Conservation (phyloP, 139 green algal species). For the Pleodorina starrii region DNA sequence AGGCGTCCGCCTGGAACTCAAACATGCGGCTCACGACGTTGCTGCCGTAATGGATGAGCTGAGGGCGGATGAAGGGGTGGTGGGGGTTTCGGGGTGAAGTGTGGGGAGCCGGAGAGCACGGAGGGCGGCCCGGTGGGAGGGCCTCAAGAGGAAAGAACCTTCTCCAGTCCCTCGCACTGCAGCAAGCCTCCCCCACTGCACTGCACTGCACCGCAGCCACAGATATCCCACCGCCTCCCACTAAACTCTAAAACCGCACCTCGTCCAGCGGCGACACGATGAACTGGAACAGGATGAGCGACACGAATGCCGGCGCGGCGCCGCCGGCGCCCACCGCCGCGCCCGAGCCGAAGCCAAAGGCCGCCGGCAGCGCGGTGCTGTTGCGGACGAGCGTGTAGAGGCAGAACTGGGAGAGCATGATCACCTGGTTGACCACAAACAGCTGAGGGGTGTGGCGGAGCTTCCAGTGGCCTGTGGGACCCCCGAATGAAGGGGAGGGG, state of each 20-base stretch:
- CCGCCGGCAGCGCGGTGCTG: slow-evolving; percentile 69
- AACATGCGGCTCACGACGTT: slow-evolving; percentile 88
- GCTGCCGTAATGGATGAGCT: slow-evolving; percentile 76
- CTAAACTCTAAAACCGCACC: too few species aligned
- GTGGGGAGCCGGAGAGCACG: too few species aligned
- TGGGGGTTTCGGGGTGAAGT: too few species aligned
- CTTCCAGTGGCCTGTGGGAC: slow-evolving; percentile 87
- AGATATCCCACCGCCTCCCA: too few species aligned
- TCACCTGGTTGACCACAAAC: slow-evolving; percentile 67
- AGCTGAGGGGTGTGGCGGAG: slow-evolving; percentile 84
- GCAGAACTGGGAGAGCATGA: slow-evolving; percentile 79
- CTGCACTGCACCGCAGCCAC: too few species aligned
- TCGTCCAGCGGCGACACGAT: slow-evolving; percentile 84
- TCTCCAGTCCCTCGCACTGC: too few species aligned
- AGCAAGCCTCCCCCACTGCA: too few species aligned
- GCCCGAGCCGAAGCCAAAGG: slow-evolving; percentile 85
- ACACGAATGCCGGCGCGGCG: slow-evolving; percentile 81
- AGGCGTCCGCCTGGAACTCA: slow-evolving; percentile 95
- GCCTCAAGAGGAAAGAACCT: too few species aligned
- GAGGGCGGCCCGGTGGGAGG: too few species aligned
- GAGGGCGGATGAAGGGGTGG: not conserved
- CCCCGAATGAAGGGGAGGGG: too few species aligned
- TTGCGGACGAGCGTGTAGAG: slow-evolving; percentile 79
- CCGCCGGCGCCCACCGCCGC: not conserved
- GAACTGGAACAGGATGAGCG: slow-evolving; percentile 88